phyloP scores from a whole-genome alignment of 768 basidiomycete genomes.

The Xerocomellus amylosporus region DNA sequence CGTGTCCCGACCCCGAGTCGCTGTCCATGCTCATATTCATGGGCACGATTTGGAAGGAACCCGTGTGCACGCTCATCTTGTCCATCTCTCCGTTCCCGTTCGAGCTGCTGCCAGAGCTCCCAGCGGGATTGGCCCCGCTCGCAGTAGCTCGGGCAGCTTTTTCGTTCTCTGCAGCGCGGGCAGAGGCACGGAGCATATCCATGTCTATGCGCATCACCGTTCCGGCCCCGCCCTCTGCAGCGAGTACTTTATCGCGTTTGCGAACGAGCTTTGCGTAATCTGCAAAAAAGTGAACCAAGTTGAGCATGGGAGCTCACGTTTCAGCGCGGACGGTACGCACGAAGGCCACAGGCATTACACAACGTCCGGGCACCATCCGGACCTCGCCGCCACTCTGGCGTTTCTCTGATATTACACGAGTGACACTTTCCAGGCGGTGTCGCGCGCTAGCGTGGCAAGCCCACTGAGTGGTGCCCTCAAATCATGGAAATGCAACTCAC shows the following conservation, averaged over 20 bases:
- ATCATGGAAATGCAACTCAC: constrained; percentile 43
- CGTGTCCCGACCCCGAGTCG: constrained; percentile 11
- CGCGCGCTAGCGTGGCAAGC: constrained; percentile 57
- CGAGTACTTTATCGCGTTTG: constrained; percentile 65
- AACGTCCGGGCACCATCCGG: constrained; percentile 82
- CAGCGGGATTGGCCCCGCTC: constrained; percentile 26
- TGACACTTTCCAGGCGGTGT: constrained; percentile 86
- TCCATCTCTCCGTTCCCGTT: constrained; percentile 18
- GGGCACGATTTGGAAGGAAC: constrained; percentile 54
- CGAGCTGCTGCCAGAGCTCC: constrained; percentile 3
- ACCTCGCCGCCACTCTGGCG: constrained; percentile 85
- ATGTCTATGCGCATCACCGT: constrained; percentile 58
- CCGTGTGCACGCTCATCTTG: constrained; percentile 46
- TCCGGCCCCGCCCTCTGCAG: constrained; percentile 48
- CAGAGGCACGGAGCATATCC: constrained; percentile 72
- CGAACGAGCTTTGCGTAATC: constrained; percentile 84
- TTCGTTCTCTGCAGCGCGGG: constrained; percentile 51
- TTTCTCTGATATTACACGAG: constrained; percentile 83
- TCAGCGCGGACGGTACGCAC: constrained; percentile 36
- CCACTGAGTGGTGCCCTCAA: constrained; percentile 15
- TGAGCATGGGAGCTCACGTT: background rate
- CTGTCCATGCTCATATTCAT: constrained; percentile 23
- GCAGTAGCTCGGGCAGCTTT: constrained; percentile 31
- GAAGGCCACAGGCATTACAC: constrained; percentile 84
- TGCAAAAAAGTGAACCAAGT: constrained; percentile 22